Evolutionary conservation across 768 basidiomycete species (phyloP), one percentile per base, ranked within the genome.

Genomic region (Porpolomopsis calyptriformis): DNA sequence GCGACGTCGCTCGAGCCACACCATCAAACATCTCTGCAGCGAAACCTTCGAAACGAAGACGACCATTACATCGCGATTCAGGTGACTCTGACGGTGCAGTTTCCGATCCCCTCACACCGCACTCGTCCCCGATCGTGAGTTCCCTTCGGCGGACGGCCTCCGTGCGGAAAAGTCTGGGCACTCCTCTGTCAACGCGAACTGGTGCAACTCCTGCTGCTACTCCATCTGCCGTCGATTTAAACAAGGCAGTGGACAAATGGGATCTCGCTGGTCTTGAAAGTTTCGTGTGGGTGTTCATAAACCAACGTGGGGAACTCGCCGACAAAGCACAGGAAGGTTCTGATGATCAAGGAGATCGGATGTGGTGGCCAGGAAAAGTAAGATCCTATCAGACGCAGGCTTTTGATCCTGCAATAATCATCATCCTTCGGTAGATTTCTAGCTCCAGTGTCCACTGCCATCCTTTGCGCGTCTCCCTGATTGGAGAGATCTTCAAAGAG

Each of bases 321-420:
- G 61, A 66, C 31, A 60, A 55, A n/a, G 35, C 14, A 38, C 19
- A 22, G 16, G 54, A 55, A 18, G 52, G 60, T 18, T 40, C 55
- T 18, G 54, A 57, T 27, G 57, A 56, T 24, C 43, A 49, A 31
- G 48, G 29, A 22, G 36, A 2, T 4, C 36, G 4, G 12, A 60
- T 77, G 31, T 86, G 84, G 84, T 86, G 84, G 84, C 84, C 84
- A 18, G 80, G 70, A 23, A 71, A 72, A 67, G 84, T 84, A 54
- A 66, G 61, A 20, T 44, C 8, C 40, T 20, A 49, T 46, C 49
- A 46, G 45, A 49, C 49, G 35, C 42, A 36, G 41, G 26, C 20
- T 37, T 23, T 33, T 10, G 22, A 24, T 40, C 8, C 39, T 23
- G 33, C 47, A 53, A 25, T 45, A 20, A 33, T 42, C 36, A 47